Base-by-base conservation (phyloP, 495 filamentous ascomycete species). In the Lepraria neglecta region DNA sequence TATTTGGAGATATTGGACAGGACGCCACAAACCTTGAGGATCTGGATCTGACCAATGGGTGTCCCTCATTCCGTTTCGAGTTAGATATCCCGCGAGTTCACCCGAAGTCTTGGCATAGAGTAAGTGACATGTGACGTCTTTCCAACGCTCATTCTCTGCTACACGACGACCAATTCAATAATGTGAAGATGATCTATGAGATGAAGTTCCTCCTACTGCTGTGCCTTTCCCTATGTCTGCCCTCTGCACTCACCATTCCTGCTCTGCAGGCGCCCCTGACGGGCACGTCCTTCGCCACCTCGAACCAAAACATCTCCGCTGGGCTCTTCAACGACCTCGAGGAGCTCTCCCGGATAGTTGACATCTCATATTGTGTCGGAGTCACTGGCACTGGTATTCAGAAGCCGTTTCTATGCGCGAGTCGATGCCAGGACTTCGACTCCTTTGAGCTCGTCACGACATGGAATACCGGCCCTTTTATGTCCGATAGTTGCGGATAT, bases 351-450 rank as follows among this genome's bases (percentile, higher is more conserved):
- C 85, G 91, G 48, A 78, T 98, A 3, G 92, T 97, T 31, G 95
- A 98, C 64, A 94, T 98, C 53, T 78, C 91, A 33, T 98, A 98
- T 78, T 98, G 94, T 72, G 87, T 97, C 58, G 89, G 90, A 46
- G 84, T 80, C n/a, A 78, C 83, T n/a, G 71, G 72, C 44, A 75
- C 79, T 1, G 94, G 94, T 40, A 83, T 97, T 59, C 74, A 78
- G 9, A 80, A 83, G 59, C 94, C 94, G 10, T 98, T 98, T 70
- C 68, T 82, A 46, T 98, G 94, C 71, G 81, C 85, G 28, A 91
- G 87, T 62, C 88, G 86, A 68, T 98, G 94, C 72, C 69, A 72
- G 9, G 88, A 96, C 38, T 96, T 97, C 65, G 79, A 85, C 15
- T 73, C 79, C 24, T 85, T 97, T 57, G 86, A 89, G 64, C 81